A percentile compares a stretch with the other conserved stretches of the same genome.
These are phyloP conservation scores for Aquilaria malaccensis DNA, from an alignment of 345 rosid species.

Conservation along the genomic window DNA sequence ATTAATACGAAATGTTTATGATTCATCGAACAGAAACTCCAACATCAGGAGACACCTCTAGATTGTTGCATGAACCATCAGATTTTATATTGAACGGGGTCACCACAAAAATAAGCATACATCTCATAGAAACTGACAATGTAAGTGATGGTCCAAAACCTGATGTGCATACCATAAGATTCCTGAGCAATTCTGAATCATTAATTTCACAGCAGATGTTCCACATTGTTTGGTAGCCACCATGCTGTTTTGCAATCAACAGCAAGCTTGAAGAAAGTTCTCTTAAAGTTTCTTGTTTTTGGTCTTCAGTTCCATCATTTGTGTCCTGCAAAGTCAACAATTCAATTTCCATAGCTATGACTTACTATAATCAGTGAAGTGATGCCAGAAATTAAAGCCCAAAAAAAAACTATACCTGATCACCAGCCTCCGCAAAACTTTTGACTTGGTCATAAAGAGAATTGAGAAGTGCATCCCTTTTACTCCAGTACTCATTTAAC, in stretches of 20 bases:
- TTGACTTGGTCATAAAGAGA: constrained; percentile 61
- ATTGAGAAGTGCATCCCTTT: constrained; percentile 65
- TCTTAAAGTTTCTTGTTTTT: constrained; percentile 41
- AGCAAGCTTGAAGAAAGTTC: constrained; percentile 65
- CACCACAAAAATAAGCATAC: not conserved
- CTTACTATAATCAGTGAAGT: constrained; percentile 8
- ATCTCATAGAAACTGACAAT: constrained; percentile 3
- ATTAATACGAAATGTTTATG: no score
- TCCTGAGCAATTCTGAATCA: constrained; percentile 65
- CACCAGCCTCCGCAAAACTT: constrained; percentile 34
- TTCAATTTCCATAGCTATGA: constrained; percentile 1
- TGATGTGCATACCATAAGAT: constrained; percentile 62
- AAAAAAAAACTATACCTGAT: constrained; percentile 39
- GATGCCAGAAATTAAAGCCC: constrained; percentile 2
- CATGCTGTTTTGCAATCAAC: constrained; percentile 68
- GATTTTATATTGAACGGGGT: not conserved
- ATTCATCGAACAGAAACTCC: no score
- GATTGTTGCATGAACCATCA: no score
- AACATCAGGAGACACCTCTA: no score
- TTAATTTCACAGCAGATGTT: constrained; percentile 75
- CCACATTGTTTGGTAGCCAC: constrained; percentile 78
- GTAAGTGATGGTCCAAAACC: not conserved
- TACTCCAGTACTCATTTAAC: constrained; percentile 66
- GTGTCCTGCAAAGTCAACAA: constrained; percentile 39
- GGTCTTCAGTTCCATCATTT: constrained; percentile 30